Evolutionary conservation across 129 eudicot genomes (phyloP), one percentile per base, ranked within the genome.

Genomic region (Flaveria sonorensis): DNA sequence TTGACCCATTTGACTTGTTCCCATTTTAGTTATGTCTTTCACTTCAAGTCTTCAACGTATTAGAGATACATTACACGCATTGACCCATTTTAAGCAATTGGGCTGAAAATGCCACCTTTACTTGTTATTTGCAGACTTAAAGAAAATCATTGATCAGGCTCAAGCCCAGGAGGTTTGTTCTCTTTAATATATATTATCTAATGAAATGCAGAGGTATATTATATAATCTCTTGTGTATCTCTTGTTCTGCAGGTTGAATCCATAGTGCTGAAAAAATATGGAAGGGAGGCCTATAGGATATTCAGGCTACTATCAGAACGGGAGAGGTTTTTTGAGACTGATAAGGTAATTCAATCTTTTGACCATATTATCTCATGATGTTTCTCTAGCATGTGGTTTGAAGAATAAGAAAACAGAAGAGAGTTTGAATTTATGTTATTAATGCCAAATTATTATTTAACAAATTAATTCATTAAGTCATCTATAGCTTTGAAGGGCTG

Each of bases 241-340:
- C 51, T 18, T 64, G 59, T 73, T 69, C 73, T 75, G 79, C 86
- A 93, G 98, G 92, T 94, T 59, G 99, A 94, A 79, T 94, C 97
- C 63, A 79, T 89, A 75, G 89, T 94, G 75, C 32, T 87, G 80
- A 91, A 86, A 85, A 89, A 88, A 76, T 89, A 89, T 85, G 97
- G 96, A 47, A 87, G 73, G 80, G 93, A 88, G 62, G 97, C 97
- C 65, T 91, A 82, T 79, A 94, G 97, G 86, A 94, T 94, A 26
- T 91, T 94, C 85, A 91, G 97, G 85, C 72, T 88, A 80, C 81
- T 94, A 71, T 67, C 88, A 50, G 77, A 76, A 70, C 32, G 78
- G 61, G 88, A 83, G 64, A 89, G 86, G 61, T 71, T 76, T 11
- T 64, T 80, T 56, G 97, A 91, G 78, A 91, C 92, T 53, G 96